Conservation (phyloP, 2,329 filamentous ascomycete genomes). For the Aspergillus sclerotialis region DNA sequence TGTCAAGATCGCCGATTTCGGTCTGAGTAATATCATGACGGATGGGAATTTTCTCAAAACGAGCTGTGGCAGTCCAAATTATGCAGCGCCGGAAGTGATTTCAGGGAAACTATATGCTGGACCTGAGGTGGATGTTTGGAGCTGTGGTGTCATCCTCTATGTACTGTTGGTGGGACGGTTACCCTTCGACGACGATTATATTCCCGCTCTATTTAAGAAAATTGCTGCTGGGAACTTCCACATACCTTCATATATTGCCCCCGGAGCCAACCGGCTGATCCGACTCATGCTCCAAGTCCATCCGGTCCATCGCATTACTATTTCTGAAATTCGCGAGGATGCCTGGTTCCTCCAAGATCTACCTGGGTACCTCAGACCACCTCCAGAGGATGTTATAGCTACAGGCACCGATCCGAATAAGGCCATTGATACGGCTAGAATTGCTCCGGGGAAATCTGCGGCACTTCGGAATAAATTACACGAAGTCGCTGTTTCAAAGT, state of each 20-base stretch:
- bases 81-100: conserved; percentile 95
- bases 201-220: conserved; percentile 94
- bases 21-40: conserved; percentile 98
- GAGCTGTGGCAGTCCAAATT: conserved; percentile 96
- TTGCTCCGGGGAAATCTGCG: conserved; percentile 70
- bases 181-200: conserved; percentile 97
- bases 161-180: conserved; percentile 61
- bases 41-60: conserved; percentile 99
- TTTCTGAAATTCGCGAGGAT: conserved; percentile 86
- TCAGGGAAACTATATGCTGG: conserved; percentile 96
- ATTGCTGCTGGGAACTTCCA: conserved; percentile 92
- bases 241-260: conserved; percentile 83
- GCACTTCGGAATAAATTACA: conserved; percentile 85
- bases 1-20: conserved; percentile 98
- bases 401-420: conserved; percentile 92
- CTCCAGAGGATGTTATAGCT: conserved; percentile 85
- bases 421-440: conserved; percentile 74
- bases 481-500: conserved; percentile 85
- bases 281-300: conserved; percentile 93
- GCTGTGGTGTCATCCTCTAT: conserved; percentile 59
- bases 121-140: conserved; percentile 90
- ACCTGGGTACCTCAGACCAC: conserved; percentile 76
- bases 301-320: conserved; percentile 86
- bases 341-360: conserved; percentile 89
- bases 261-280: conserved; percentile 67